These are phyloP conservation scores for Nitzschia sp. DNA, from an alignment of 108 stramenopile species.

Conservation along the genomic window DNA sequence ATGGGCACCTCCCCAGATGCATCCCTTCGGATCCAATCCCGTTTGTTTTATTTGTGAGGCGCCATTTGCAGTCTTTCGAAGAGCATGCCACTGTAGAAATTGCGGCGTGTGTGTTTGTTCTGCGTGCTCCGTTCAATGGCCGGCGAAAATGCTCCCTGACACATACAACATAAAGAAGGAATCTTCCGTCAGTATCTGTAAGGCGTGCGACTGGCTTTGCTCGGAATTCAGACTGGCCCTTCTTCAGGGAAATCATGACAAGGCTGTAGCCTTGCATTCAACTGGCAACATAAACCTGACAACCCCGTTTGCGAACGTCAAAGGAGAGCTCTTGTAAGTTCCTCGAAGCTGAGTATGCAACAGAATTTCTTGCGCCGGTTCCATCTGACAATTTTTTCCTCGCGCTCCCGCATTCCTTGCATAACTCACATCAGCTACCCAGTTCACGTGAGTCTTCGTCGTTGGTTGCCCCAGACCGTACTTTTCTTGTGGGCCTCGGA, in stretches of 20 bases:
- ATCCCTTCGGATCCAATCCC: slow-evolving; percentile 37
- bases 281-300: slow-evolving; percentile 55
- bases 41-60: slow-evolving; percentile 48
- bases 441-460: slow-evolving; percentile 48
- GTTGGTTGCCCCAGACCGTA: too few relatives aligned
- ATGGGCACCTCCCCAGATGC: slow-evolving; percentile 58
- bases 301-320: slow-evolving; percentile 56
- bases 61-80: slow-evolving; percentile 45
- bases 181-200: slow-evolving; percentile 47
- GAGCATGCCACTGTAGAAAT: slow-evolving; percentile 65
- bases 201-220: slow-evolving; percentile 57
- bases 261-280: slow-evolving; percentile 49
- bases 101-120: slow-evolving; percentile 62
- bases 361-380: background rate
- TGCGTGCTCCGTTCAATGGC: slow-evolving; percentile 51
- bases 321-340: slow-evolving; percentile 66
- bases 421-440: slow-evolving; percentile 48
- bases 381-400: background rate
- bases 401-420: background rate
- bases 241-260: slow-evolving; percentile 50
- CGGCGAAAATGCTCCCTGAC: slow-evolving; percentile 53
- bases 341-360: background rate
- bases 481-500: too few relatives aligned
- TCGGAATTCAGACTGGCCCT: slow-evolving; percentile 59
- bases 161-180: slow-evolving; percentile 64